phyloP scores from a whole-genome alignment of 768 basidiomycete genomes.

The Leccinum variicolor region DNA sequence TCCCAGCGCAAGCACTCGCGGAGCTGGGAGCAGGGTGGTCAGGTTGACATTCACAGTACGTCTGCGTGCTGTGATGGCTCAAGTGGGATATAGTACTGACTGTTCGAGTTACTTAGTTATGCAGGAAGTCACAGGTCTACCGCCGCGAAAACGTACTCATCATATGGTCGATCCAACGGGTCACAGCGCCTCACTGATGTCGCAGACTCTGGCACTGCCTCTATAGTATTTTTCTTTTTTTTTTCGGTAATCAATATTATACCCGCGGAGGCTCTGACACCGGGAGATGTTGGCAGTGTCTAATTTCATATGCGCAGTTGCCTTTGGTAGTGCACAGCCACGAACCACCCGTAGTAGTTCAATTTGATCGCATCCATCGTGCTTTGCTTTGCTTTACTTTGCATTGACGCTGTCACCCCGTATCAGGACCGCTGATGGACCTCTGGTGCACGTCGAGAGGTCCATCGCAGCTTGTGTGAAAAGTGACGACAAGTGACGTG shows the following conservation, averaged over 20 bases:
- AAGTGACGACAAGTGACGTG: constrained; percentile 17
- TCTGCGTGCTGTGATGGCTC: constrained; percentile 10
- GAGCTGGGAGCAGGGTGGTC: constrained; percentile 55
- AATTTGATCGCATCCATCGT: constrained; percentile 7
- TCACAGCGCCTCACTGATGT: constrained; percentile 48
- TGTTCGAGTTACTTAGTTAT: constrained; percentile 18
- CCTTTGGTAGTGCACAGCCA: constrained; percentile 10
- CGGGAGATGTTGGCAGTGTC: constrained; percentile 12
- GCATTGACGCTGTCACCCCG: constrained; percentile 18
- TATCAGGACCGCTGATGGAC: constrained; percentile 20
- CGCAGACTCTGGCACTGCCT: constrained; percentile 54
- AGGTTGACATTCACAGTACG: constrained; percentile 32
- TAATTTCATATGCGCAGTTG: constrained; percentile 17
- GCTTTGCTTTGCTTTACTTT: constrained; percentile 16
- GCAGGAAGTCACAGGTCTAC: constrained; percentile 52
- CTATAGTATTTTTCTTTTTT: constrained; percentile 35
- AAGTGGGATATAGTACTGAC: constrained; percentile 6
- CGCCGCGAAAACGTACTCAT: constrained; percentile 60
- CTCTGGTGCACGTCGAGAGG: constrained; percentile 1
- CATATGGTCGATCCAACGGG: constrained; percentile 60
- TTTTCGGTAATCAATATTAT: constrained; percentile 19
- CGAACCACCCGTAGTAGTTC: not conserved
- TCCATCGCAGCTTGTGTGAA: constrained; percentile 18
- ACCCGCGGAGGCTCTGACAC: constrained; percentile 17
- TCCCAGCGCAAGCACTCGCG: constrained; percentile 57